Evolutionary conservation across 306 rosid genomes (phyloP), one percentile per base, ranked within the genome.

Genomic region (cucumber (Cucumis sativus)): DNA sequence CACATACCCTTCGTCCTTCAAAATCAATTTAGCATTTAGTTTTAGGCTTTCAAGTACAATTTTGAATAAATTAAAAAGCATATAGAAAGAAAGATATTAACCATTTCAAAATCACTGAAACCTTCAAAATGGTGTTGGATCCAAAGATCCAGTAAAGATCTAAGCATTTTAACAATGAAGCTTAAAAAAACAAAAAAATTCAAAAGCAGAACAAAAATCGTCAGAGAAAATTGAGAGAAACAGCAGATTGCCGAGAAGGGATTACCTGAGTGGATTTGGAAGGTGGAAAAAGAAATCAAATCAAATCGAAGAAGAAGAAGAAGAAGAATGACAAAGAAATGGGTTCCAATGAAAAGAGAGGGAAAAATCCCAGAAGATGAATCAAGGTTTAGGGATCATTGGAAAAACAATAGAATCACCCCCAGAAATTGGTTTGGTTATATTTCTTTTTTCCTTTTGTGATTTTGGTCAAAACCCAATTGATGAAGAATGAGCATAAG

Each of bases 81-180:
- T 47, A 47, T 13, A 3, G 0, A 3, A 23, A 47, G 17, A 45
- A 47, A 3, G 54, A 47, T 47, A 3, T 13, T 12, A 47, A 47
- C 16, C 16, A 13, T 47, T 47, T 47, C 54, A 47, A 47, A 47
- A 47, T 47, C 54, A 4, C 55, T 72, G 30, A 30, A 72, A n/a
- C 61, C 23, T 30, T 15, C 21, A 52, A 72, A 45, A 51, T 30
- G 18, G 25, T 10, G 39, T 72, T 11, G 39, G 77, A 72, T 72
- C 77, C 77, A 6, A 72, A 52, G 77, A 72, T 72, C 77, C 62
- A 3, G 43, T 33, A 17, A 72, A 72, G 62, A 72, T 72, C 77
- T 52, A 72, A 51, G 61, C 77, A 72, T 72, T 41, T 3, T 28
- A 23, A 30, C 9, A 72, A 9, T 30, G 77, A 52, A 28, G 28